Base-by-base conservation (phyloP, 2,329 filamentous ascomycete genomes). In the Orbilia blumenaviensis region DNA sequence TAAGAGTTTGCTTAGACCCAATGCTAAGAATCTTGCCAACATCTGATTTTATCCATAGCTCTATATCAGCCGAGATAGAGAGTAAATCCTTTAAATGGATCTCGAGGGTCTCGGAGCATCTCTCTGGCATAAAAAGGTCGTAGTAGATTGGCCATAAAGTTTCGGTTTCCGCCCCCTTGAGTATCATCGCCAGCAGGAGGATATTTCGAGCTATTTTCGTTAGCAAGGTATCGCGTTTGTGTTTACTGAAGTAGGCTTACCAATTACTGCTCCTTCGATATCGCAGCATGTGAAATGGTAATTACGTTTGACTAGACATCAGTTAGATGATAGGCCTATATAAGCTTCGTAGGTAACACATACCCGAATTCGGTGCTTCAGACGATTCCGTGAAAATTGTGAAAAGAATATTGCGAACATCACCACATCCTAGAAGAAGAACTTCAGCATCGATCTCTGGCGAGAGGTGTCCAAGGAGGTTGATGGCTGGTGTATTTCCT, bases 281-380 rank as follows among this genome's bases (percentile, higher is more conserved):
- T 89, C 87, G 79, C 87, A 89, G 67, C 85, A 87, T 1, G 88
- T 89, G 46, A 89, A 81, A 77, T 88, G 86, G 3, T 88, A 80
- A 41, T 83, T 84, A 44, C 86, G 21, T n/a, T n/a, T n/a, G n/a
- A n/a, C n/a, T n/a, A n/a, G n/a, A n/a, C n/a, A n/a, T n/a, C n/a
- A n/a, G n/a, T n/a, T n/a, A n/a, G n/a, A n/a, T n/a, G n/a, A 27
- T 16, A 16, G 18, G n/a, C 23, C 16, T 16, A 32, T 36, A 12
- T 4, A 32, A 4, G 29, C 8, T 46, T 14, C 48, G 34, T 8
- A 14, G 29, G 9, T 23, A 34, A 16, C 42, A 21, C 42, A 4
- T 50, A 56, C 48, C 23, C 46, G 36, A 3, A 23, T 27, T 10
- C 4, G 12, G 10, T 18, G n/a, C 29, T 8, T 23, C 7, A 1